Evolutionary conservation across 2,329 filamentous ascomycete species (phyloP), one percentile per base, ranked within the genome.

Genomic region (Tolypocladium sp.): DNA sequence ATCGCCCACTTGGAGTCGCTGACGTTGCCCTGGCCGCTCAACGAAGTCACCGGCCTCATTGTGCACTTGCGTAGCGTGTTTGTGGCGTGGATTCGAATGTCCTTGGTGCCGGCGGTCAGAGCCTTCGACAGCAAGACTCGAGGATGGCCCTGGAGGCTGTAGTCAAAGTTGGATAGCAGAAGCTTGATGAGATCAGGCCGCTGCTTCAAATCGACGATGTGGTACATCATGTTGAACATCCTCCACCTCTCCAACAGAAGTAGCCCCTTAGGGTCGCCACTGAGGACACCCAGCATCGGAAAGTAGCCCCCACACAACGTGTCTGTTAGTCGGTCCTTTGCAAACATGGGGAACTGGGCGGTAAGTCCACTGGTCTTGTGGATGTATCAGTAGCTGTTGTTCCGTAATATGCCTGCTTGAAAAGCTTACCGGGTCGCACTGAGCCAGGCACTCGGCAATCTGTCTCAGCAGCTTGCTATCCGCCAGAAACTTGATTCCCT

Each of bases 181-280:
- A 93, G 82, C 70, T 92, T 91, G 70, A 97, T 91, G 60, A 99
- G 79, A 71, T 99, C 94, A 53, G 93, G 91, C 2, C 94, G 88
- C 72, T 94, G 89, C 66, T 90, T 91, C 52, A 96, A 80, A 69
- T 97, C 93, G 60, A 97, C 84, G 62, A 99, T 96, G 73, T 97
- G 94, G 71, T 99, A 99, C 81, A 97, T 95, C 91, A 99, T 99
- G 73, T 97, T 97, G 76, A 97, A 92, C 82, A 99, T 95, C 66
- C 92, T 91, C 93, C 94, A 97, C 66, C 91, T 82, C 71, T 97
- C 93, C 69, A 99, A 84, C 76, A 99, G 93, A 62, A 89, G 86
- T 30, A 97, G 80, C 0, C 94, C 94, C 66, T 88, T 90, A 0
- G 83, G 77, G 67, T 96, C 91, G 57, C 88, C 88, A 66, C 89